Percentiles rank a stretch among this genome's conserved stretches.
Conservation (phyloP, 345 rosid genomes). For the Fremontodendron californicum region DNA sequence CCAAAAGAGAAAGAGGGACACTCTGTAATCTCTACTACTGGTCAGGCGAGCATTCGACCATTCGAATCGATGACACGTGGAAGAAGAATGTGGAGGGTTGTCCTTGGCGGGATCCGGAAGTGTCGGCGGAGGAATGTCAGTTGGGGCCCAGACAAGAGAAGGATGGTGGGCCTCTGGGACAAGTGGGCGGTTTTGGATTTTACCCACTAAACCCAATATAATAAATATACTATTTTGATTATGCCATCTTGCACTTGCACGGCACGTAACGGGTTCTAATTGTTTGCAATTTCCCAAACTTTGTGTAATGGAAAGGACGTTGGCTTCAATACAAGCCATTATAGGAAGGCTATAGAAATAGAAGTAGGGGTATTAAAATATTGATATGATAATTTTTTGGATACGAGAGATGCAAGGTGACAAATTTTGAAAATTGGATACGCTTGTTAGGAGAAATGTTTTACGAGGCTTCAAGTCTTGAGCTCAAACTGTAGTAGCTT, state of each 20-base stretch:
- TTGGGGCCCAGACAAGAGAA: neutral
- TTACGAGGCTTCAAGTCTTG: too few relatives aligned
- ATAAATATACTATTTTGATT: neutral
- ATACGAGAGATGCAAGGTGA: neutral
- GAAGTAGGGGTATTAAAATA: too few relatives aligned
- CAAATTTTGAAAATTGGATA: neutral
- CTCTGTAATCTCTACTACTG: neutral
- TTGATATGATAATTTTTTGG: too few relatives aligned
- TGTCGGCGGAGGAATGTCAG: slow-evolving; percentile 1
- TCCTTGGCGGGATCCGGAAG: too few relatives aligned
- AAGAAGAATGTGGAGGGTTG: neutral
- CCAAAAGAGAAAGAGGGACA: neutral
- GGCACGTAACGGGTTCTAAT: neutral
- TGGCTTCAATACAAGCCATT: neutral
- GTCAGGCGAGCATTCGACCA: neutral
- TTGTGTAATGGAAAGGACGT: neutral
- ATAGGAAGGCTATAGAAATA: too few relatives aligned
- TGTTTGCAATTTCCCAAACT: neutral
- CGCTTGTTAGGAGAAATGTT: too few relatives aligned
- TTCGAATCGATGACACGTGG: slow-evolving; percentile 8
- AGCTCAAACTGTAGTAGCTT: too few relatives aligned
- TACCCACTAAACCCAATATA: too few relatives aligned
- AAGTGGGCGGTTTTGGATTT: slow-evolving; percentile 8
- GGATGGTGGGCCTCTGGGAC: neutral
- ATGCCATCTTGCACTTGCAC: neutral